A percentile compares a stretch with the other conserved stretches of the same genome.
Evolutionary conservation across 768 basidiomycete species (phyloP).

Genomic region (Boletus rex-veris): DNA sequence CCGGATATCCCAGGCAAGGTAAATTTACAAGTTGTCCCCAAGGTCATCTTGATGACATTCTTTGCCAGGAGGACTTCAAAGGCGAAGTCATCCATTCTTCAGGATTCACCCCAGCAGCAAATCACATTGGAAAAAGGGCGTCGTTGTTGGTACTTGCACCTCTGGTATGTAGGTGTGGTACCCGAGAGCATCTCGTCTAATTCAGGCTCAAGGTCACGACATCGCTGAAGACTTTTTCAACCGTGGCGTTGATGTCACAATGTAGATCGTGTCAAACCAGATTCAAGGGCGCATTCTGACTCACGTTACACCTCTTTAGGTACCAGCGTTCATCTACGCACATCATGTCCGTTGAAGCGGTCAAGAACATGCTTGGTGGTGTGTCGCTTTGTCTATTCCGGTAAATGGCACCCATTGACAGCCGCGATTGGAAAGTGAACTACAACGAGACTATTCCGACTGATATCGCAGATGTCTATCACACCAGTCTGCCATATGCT

Average conservation of each 20-base stretch:
- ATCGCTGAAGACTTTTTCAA: slow-evolving; percentile 36
- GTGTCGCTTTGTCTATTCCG: neutral
- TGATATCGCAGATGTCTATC: slow-evolving; percentile 20
- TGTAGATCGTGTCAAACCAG: slow-evolving; percentile 12
- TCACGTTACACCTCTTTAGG: slow-evolving; percentile 1
- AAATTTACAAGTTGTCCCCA: slow-evolving; percentile 26
- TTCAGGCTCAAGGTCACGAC: slow-evolving; percentile 29
- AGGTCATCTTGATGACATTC: neutral
- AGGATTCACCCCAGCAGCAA: slow-evolving; percentile 44
- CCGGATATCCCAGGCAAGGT: slow-evolving; percentile 47
- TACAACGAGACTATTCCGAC: slow-evolving; percentile 9
- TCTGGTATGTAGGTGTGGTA: slow-evolving; percentile 39
- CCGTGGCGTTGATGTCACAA: slow-evolving; percentile 29
- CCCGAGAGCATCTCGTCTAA: slow-evolving; percentile 2
- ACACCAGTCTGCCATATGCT: slow-evolving; percentile 13
- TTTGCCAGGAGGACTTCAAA: slow-evolving; percentile 44
- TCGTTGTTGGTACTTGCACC: slow-evolving; percentile 63
- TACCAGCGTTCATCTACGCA: slow-evolving; percentile 1
- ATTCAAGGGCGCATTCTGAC: neutral
- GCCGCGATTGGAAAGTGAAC: neutral
- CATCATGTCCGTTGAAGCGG: neutral
- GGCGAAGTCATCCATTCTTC: slow-evolving; percentile 54
- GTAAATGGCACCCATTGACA: neutral
- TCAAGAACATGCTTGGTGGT: neutral
- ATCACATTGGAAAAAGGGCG: slow-evolving; percentile 58